phyloP scores from a whole-genome alignment of 352 stramenopile genomes.

The Globisporangium carolinianum region DNA sequence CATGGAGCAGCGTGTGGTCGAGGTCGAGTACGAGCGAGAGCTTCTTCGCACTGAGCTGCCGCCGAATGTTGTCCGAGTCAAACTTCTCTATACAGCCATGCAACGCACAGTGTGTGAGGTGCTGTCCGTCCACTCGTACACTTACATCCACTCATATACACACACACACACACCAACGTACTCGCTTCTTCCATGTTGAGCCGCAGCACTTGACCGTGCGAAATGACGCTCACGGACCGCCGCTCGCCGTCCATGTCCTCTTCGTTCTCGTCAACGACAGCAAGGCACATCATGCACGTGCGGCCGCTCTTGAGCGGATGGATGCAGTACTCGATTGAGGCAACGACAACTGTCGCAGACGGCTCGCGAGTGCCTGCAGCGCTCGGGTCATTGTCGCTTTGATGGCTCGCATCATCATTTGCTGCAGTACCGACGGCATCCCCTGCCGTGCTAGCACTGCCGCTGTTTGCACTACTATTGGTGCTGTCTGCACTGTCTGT shows the following conservation, averaged over 20 bases:
- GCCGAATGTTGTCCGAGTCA: slow-evolving; percentile 78
- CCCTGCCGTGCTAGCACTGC: neutral
- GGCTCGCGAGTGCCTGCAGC: neutral
- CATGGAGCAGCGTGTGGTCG: slow-evolving; percentile 96
- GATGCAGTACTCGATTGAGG: slow-evolving; percentile 74
- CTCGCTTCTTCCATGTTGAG: slow-evolving; percentile 96
- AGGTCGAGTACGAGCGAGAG: slow-evolving; percentile 95
- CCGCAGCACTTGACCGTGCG: slow-evolving; percentile 87
- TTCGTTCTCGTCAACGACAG: slow-evolving; percentile 59
- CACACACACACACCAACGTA: slow-evolving; percentile 76
- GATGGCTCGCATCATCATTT: neutral
- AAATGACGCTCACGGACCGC: slow-evolving; percentile 69
- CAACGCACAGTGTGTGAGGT: no score
- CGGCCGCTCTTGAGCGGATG: slow-evolving; percentile 66
- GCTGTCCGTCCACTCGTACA: no score
- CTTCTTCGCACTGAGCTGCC: slow-evolving; percentile 85
- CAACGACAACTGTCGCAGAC: slow-evolving; percentile 19
- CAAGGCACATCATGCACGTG: slow-evolving; percentile 79
- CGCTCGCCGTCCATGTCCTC: slow-evolving; percentile 48
- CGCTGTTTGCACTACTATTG: neutral
- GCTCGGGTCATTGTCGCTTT: neutral
- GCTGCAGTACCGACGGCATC: neutral
- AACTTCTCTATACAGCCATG: slow-evolving; percentile 62
- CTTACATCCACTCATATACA: slow-evolving; percentile 3
- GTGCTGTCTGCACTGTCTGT: neutral